A percentile compares a stretch with the other conserved stretches of the same genome.
phyloP scores from a whole-genome alignment of 257 asterid genomes.

The Galeopsis tetrahit region DNA sequence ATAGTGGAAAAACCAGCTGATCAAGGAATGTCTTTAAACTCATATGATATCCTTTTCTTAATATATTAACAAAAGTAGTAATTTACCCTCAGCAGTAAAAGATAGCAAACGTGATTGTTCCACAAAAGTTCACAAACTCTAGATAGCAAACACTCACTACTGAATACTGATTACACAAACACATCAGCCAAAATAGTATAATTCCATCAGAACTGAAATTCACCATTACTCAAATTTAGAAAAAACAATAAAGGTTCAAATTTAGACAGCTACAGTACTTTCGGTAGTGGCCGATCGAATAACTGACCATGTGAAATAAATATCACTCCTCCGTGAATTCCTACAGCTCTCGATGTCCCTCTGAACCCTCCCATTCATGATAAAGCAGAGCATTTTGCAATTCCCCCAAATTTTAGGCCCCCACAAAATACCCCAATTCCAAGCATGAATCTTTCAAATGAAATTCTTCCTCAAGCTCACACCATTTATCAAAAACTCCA shows the following conservation, averaged over 20 bases:
- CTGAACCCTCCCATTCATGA: slow-evolving; percentile 58
- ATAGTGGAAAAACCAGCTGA: too few species aligned
- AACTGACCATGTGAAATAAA: slow-evolving; percentile 51
- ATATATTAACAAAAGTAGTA: too few species aligned
- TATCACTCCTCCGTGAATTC: slow-evolving; percentile 33
- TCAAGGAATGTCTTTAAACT: too few species aligned
- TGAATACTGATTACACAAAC: too few species aligned
- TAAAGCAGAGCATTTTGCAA: slow-evolving; percentile 44
- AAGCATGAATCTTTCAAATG: slow-evolving; percentile 25
- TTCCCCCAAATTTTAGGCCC: slow-evolving; percentile 34
- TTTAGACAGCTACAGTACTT: slow-evolving; percentile 37
- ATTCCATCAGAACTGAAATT: slow-evolving; percentile 59
- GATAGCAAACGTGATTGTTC: background rate
- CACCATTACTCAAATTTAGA: slow-evolving; percentile 32
- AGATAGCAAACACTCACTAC: too few species aligned
- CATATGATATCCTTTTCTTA: too few species aligned
- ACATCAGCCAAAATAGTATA: background rate
- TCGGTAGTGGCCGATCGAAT: slow-evolving; percentile 29
- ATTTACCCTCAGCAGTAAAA: too few species aligned
- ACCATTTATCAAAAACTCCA: background rate
- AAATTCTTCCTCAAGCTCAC: background rate
- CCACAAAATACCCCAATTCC: slow-evolving; percentile 8
- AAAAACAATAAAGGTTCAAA: slow-evolving; percentile 36
- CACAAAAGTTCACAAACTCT: background rate
- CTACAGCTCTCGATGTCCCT: slow-evolving; percentile 42